Evolutionary conservation across 1,284 basidiomycete genomes (phyloP).

Genomic region (Austroboletus novae-zelandiae): DNA sequence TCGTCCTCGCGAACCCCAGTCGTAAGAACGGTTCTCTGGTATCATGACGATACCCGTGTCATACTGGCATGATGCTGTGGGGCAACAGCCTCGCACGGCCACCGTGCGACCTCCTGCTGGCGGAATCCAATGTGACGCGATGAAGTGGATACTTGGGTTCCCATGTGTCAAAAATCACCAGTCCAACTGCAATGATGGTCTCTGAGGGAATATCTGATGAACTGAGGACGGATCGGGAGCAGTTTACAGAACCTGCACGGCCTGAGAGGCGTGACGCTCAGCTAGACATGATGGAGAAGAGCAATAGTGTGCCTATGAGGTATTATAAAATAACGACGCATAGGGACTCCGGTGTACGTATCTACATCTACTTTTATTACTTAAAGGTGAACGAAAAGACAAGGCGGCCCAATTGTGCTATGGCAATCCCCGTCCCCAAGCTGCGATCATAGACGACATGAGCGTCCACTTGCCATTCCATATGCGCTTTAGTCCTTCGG

Average conservation of each 20-base stretch:
- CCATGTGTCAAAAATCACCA: too few relatives aligned
- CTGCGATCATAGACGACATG: constrained; percentile 24
- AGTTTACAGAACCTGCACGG: constrained; percentile 9
- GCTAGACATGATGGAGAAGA: constrained; percentile 30
- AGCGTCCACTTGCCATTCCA: constrained; percentile 28
- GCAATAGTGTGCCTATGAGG: too few relatives aligned
- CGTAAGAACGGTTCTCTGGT: too few relatives aligned
- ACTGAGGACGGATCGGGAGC: background rate
- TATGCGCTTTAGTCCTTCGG: constrained; percentile 23
- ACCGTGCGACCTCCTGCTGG: too few relatives aligned
- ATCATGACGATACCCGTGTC: too few relatives aligned
- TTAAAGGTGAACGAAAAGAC: background rate
- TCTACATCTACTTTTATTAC: background rate
- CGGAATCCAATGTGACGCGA: too few relatives aligned
- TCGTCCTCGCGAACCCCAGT: too few relatives aligned
- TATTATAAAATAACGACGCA: too few relatives aligned
- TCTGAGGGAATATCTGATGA: constrained; percentile 57
- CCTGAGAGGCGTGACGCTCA: constrained; percentile 45
- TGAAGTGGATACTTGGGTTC: too few relatives aligned
- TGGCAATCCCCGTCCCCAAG: constrained; percentile 27
- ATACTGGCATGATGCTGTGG: too few relatives aligned
- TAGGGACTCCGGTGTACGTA: background rate
- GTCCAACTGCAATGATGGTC: constrained; percentile 37
- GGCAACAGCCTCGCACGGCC: too few relatives aligned
- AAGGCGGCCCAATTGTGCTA: constrained; percentile 2